Evolutionary conservation across 1,284 basidiomycete species (phyloP), one percentile per base, ranked within the genome.

Genomic region (Apiotrichum mycotoxinovorans): DNA sequence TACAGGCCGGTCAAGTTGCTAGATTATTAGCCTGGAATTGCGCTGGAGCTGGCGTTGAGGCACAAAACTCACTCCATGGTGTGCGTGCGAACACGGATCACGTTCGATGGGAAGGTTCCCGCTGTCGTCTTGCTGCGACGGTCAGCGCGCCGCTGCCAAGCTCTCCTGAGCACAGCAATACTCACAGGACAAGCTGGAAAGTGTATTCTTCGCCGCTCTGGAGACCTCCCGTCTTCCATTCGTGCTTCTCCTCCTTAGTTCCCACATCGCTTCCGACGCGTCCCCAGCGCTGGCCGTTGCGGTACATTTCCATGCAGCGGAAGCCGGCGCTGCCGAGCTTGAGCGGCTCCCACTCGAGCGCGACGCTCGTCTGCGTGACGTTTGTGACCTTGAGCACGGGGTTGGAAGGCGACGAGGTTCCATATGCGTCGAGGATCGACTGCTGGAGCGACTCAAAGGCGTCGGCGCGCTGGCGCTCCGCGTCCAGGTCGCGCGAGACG

Each of bases 351-450:
- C 93, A 97, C 79, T 95, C 91, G 14, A 96, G 82, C 0, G 90
- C 91, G 2, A 93, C 90, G 9, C 88, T 93, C 1, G 94, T 97
- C 81, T 97, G 94, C 1, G 93, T 96, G 43, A 91, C 85, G 67
- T 95, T 92, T 42, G 91, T 84, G n/a, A 96, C 82, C 84, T 89
- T 74, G 10, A 73, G 68, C 20, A 64, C 61, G 2, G 93, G 93
- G n/a, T 84, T 74, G 54, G 84, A 77, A 0, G 94, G 94, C 11
- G 83, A 80, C 0, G 78, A 69, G 1, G 82, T 77, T 11, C 91
- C 91, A 75, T 86, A 96, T 30, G 83, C 83, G 11, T 85, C 78
- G 26, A 92, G 70, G 54, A 97, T 94, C 18, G 85, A 81, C 27
- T 84, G 80, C 74, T 97, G 94, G 42, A 97, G 80, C 2, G 82